Percentiles rank a stretch among this genome's conserved stretches.
Conservation (phyloP, 2,329 filamentous ascomycete species). For the Colletotrichum spinosum region DNA sequence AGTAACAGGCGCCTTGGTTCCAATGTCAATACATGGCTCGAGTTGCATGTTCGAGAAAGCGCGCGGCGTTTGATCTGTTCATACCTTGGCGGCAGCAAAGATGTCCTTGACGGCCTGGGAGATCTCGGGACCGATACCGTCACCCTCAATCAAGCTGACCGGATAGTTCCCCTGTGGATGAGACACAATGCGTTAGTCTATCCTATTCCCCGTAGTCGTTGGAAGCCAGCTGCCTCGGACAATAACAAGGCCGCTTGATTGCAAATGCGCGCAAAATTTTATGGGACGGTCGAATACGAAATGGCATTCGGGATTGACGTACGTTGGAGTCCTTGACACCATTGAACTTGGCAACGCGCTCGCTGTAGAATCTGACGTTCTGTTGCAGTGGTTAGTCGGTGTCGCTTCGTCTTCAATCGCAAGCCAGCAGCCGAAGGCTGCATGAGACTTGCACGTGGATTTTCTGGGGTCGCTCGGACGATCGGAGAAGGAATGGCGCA, state of each 20-base stretch:
- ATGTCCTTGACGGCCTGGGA: slow-evolving; percentile 98
- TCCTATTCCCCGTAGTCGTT: background rate
- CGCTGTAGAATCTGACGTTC: slow-evolving; percentile 73
- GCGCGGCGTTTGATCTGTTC: slow-evolving; percentile 36
- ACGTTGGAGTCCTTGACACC: slow-evolving; percentile 90
- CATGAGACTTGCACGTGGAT: slow-evolving; percentile 11
- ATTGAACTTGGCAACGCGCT: slow-evolving; percentile 91
- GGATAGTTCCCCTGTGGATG: slow-evolving; percentile 85
- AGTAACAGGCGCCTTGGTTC: slow-evolving; percentile 81
- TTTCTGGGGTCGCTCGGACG: slow-evolving; percentile 33
- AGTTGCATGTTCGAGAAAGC: no score
- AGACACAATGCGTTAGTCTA: slow-evolving; percentile 41
- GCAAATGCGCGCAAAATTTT: slow-evolving; percentile 30
- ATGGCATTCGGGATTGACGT: slow-evolving; percentile 53
- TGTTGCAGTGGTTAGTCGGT: slow-evolving; percentile 43
- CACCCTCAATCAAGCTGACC: slow-evolving; percentile 97
- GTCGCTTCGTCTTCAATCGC: slow-evolving; percentile 11
- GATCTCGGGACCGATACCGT: slow-evolving; percentile 98
- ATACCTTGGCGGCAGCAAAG: slow-evolving; percentile 92
- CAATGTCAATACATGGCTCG: slow-evolving; percentile 40
- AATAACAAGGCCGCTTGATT: slow-evolving; percentile 14
- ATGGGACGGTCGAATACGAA: slow-evolving; percentile 23
- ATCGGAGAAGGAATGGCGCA: slow-evolving; percentile 52
- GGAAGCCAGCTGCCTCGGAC: slow-evolving; percentile 46
- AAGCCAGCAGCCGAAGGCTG: slow-evolving; percentile 25